Evolutionary conservation across 495 filamentous ascomycete genomes (phyloP).

Genomic region (Chaetomium tenue): DNA sequence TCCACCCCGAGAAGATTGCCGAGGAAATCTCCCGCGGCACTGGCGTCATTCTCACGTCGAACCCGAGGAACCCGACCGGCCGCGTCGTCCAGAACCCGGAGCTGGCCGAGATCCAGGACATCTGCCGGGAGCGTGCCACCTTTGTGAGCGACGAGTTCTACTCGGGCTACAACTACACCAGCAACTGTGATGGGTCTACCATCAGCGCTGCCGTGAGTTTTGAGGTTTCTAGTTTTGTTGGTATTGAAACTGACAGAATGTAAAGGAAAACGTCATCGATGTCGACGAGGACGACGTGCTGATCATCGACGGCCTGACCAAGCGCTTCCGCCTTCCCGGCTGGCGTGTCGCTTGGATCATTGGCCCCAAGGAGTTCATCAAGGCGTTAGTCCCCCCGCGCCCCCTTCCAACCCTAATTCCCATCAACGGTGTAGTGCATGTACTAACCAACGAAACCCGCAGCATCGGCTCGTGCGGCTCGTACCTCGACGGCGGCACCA

Average conservation of each 20-base stretch:
- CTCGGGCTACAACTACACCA: slow-evolving; percentile 91
- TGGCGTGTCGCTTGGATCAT: slow-evolving; percentile 97
- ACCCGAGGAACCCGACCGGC: slow-evolving; percentile 94
- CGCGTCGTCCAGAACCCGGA: slow-evolving; percentile 76
- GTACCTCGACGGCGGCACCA: slow-evolving; percentile 94
- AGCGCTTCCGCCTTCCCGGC: slow-evolving; percentile 92
- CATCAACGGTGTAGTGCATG: not conserved
- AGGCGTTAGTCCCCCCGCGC: slow-evolving; percentile 53
- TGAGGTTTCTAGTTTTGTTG: not conserved
- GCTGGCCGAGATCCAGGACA: slow-evolving; percentile 82
- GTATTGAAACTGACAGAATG: not conserved
- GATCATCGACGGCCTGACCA: slow-evolving; percentile 93
- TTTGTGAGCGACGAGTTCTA: slow-evolving; percentile 98
- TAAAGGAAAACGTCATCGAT: slow-evolving; percentile 69
- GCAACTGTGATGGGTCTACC: slow-evolving; percentile 81
- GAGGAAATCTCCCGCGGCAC: slow-evolving; percentile 86
- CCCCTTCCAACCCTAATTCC: not conserved
- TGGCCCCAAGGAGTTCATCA: slow-evolving; percentile 94
- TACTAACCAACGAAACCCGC: not conserved
- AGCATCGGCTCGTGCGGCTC: slow-evolving; percentile 84
- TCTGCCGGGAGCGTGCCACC: slow-evolving; percentile 85
- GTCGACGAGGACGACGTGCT: slow-evolving; percentile 71
- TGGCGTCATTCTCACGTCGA: slow-evolving; percentile 89
- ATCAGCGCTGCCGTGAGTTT: slow-evolving; percentile 66
- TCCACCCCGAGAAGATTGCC: slow-evolving; percentile 87